phyloP scores from a whole-genome alignment of 495 filamentous ascomycete genomes.

The Cetradonia linearis region DNA sequence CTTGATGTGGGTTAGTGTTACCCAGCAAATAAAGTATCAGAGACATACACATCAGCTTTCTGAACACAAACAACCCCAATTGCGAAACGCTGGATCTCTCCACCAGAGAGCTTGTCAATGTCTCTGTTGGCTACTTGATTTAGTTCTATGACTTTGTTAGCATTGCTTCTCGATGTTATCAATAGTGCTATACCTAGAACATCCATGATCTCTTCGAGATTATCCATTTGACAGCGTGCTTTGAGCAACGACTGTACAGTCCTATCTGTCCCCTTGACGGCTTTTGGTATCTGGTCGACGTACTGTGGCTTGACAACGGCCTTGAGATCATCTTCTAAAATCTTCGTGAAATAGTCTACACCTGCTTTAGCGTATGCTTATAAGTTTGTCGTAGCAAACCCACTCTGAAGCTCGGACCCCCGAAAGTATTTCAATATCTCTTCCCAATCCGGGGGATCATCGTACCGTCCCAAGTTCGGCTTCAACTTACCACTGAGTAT shows the following conservation, averaged over 20 bases:
- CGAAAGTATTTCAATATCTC: constrained; percentile 97
- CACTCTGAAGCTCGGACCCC: constrained; percentile 93
- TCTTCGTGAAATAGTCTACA: constrained; percentile 93
- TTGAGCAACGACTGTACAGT: constrained; percentile 67
- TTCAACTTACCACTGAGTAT: constrained; percentile 97
- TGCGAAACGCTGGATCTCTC: constrained; percentile 95
- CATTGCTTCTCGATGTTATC: background rate
- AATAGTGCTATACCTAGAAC: constrained; percentile 49
- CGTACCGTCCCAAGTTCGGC: constrained; percentile 88
- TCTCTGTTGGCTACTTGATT: constrained; percentile 80
- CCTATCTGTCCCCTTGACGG: constrained; percentile 68
- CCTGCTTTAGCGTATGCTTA: constrained; percentile 15
- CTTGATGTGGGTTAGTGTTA: constrained; percentile 32
- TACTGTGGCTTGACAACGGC: constrained; percentile 98
- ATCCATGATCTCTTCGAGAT: constrained; percentile 76
- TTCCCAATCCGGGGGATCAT: constrained; percentile 97
- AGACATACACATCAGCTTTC: constrained; percentile 78
- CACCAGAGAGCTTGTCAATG: constrained; percentile 80
- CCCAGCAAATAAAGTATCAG: background rate
- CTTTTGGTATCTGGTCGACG: constrained; percentile 92
- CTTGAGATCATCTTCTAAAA: constrained; percentile 91
- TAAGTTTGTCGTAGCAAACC: constrained; percentile 24
- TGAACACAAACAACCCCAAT: constrained; percentile 93
- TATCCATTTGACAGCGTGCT: constrained; percentile 60
- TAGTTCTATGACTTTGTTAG: constrained; percentile 51